Conservation (phyloP, 1,284 basidiomycete genomes). For the Wolfiporia cocos region DNA sequence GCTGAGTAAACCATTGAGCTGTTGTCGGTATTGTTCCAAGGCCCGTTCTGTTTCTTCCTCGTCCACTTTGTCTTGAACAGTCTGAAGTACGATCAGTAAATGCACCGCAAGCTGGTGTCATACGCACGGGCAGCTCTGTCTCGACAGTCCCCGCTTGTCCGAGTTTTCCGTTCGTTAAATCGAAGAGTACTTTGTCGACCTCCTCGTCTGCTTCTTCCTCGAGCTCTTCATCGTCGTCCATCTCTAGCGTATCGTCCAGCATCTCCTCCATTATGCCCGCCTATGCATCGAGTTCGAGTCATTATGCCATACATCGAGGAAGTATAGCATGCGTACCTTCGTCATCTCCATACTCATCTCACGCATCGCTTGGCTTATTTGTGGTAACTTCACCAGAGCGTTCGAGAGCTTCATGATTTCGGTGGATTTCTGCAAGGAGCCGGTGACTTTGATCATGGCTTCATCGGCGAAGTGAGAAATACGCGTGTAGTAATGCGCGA, state of each 20-base stretch:
- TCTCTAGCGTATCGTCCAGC: conserved; percentile 81
- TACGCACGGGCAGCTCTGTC: conserved; percentile 74
- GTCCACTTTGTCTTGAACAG: conserved; percentile 52
- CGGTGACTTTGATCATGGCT: conserved; percentile 98
- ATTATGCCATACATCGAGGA: background rate
- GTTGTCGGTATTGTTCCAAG: conserved; percentile 83
- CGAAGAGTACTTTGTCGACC: conserved; percentile 94
- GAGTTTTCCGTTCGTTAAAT: conserved; percentile 94
- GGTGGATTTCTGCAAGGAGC: conserved; percentile 93
- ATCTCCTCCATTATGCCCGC: conserved; percentile 93
- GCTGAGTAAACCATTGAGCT: conserved; percentile 81
- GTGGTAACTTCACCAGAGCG: conserved; percentile 85
- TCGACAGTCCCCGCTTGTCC: conserved; percentile 76
- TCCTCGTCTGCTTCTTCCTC: conserved; percentile 97
- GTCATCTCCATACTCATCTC: conserved; percentile 99
- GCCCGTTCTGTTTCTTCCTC: conserved; percentile 81
- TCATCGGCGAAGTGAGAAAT: background rate
- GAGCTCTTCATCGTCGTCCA: conserved; percentile 91
- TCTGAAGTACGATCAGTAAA: conserved; percentile 25
- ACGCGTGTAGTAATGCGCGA: background rate
- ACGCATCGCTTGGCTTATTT: conserved; percentile 90
- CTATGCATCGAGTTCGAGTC: conserved; percentile 32
- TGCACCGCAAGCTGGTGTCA: background rate
- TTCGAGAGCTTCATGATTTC: conserved; percentile 99
- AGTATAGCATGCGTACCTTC: conserved; percentile 51